Evolutionary conservation across 345 rosid species (phyloP), one percentile per base, ranked within the genome.

Genomic region (Brassica cretica): DNA sequence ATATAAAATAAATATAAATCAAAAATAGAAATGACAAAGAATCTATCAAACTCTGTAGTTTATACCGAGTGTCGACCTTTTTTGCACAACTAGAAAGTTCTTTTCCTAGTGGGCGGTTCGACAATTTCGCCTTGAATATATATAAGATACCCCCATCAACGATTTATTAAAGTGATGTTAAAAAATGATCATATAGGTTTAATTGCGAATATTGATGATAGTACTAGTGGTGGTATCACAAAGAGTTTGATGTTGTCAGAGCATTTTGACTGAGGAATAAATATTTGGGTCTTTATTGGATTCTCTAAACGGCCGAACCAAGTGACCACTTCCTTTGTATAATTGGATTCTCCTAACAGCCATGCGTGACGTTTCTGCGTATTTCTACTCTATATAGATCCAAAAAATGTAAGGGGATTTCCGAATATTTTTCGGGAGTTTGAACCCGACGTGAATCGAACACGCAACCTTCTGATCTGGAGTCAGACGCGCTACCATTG

Each of bases 401-500:
- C 59, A 46, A 4, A 46, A 46, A 4, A 12, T 0, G 2, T 21
- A 60, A 51, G 3, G 33, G 65, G 58, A 72, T 39, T 0, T 0
- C 55, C 78, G 41, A 63, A 79, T 2, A 0, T 1, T 0, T 27
- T 73, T 74, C 64, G 72, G 73, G 76, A 2, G 0, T 61, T 84
- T 87, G 98, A 93, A 91, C 94, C 92, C 88, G 88, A 89, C 95
- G 89, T 90, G 89, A 92, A 91, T 90, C 93, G 90, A 94, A 89
- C 95, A 86, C 93, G 94, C 96, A 90, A 93, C 94, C 97, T 94
- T 94, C 91, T 91, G 97, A 89, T 88, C 96, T 85, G 94, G 97
- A 89, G 97, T 89, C 93, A 89, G 95, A 91, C 95, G 93, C 93
- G 94, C 97, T 91, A 92, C 96, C 98, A 88, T 94, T 92, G 97